A percentile compares a stretch with the other conserved stretches of the same genome.
Conservation (phyloP, 768 basidiomycete genomes). For the Boletus speciosus region DNA sequence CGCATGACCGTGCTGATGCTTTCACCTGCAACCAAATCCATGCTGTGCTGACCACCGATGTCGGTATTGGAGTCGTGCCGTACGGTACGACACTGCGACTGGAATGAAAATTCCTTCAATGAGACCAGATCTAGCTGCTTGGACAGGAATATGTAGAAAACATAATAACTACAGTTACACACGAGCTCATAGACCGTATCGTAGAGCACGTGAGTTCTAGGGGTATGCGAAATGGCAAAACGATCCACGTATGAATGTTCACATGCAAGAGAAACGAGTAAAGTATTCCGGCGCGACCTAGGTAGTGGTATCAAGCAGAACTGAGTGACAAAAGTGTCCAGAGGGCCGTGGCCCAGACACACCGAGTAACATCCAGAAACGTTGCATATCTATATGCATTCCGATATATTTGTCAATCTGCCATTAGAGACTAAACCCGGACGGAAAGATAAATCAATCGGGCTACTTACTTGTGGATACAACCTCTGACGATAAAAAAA, state of each 20-base stretch:
- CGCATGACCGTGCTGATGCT: neutral
- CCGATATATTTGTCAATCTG: slow-evolving; percentile 14
- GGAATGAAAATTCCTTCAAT: neutral
- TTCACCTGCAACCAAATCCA: neutral
- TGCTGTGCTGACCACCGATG: neutral
- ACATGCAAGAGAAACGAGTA: slow-evolving; percentile 25
- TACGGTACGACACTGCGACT: neutral
- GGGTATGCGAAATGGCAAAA: neutral
- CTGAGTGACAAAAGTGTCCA: neutral
- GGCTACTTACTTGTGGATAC: neutral
- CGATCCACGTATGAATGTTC: neutral
- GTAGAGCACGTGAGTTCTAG: neutral
- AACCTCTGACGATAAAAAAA: neutral
- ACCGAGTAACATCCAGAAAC: neutral
- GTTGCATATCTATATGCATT: neutral
- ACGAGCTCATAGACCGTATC: neutral
- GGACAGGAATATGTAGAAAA: slow-evolving; percentile 24
- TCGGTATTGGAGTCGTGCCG: too few species aligned
- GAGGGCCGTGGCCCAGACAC: neutral
- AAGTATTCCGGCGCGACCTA: neutral
- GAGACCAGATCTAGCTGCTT: too few species aligned
- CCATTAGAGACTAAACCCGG: neutral
- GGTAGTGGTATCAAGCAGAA: neutral
- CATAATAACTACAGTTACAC: slow-evolving; percentile 18
- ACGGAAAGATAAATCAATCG: neutral